A percentile compares a stretch with the other conserved stretches of the same genome.
These are phyloP conservation scores for Aspergillus nidulans DNA, from an alignment of 495 filamentous ascomycete species.

Conservation along the genomic window DNA sequence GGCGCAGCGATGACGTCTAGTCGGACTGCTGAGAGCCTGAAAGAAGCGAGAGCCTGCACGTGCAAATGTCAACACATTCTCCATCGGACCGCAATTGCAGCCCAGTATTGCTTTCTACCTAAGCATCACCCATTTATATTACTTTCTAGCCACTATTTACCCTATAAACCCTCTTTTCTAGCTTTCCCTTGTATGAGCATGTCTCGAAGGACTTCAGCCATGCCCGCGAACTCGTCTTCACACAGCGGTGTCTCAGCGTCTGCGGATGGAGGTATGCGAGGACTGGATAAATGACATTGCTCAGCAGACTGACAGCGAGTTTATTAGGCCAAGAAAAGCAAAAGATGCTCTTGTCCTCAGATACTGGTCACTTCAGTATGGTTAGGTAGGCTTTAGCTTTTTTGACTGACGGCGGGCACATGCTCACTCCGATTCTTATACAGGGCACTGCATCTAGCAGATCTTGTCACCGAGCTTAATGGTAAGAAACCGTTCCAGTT, in stretches of 20 bases:
- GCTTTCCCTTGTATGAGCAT: constrained; percentile 28
- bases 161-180: constrained; percentile 1
- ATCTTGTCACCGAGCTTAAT: constrained; percentile 93
- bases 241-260: constrained; percentile 32
- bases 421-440: constrained; percentile 17
- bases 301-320: constrained; percentile 14
- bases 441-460: constrained; percentile 87
- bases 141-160: constrained; percentile 1
- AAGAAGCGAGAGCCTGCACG: constrained; percentile 25
- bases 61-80: constrained; percentile 34
- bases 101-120: constrained; percentile 17
- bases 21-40: constrained; percentile 13
- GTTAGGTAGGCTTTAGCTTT: constrained; percentile 48
- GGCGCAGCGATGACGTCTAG: constrained; percentile 40
- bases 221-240: constrained; percentile 34
- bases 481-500: constrained; percentile 45
- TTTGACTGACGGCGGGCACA: constrained; percentile 2
- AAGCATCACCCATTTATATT: constrained; percentile 1
- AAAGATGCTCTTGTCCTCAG: constrained; percentile 70
- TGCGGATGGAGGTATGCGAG: constrained; percentile 38
- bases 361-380: constrained; percentile 76
- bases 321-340: constrained; percentile 72
- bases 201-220: constrained; percentile 44
- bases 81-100: constrained; percentile 23
- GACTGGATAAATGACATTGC: background rate